Evolutionary conservation across 108 stramenopile genomes (phyloP), one percentile per base, ranked within the genome.

Genomic region (Pinguiococcus pyrenoidosus): DNA sequence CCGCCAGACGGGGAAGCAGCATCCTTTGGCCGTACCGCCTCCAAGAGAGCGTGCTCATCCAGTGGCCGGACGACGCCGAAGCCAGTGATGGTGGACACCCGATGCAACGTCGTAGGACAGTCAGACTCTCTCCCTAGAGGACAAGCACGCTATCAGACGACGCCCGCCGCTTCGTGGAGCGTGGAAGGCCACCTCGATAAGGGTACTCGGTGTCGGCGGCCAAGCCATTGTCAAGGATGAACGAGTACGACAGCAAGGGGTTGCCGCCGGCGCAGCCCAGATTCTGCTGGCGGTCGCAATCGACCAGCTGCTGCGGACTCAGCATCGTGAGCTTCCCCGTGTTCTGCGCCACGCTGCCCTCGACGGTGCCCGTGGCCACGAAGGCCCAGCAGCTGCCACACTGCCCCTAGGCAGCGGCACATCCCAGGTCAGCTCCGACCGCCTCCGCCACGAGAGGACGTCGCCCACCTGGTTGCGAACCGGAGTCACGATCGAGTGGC

Each of bases 341-440:
- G 24, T 22, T 44, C 1, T 28, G 22, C 24, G 23, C 23, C 12
- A 57, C n/a, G 18, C 46, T 20, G 22, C 43, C 44, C 32, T 57
- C 41, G 21, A 27, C 34, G 26, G 56, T 26, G 12, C 18, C 10
- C n/a, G 21, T 23, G 1, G 44, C 44, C 13, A 35, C 30, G 32
- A 57, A 57, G 2, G 56, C 44, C 56, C 56, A 57, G 46, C 56
- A 57, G 13, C 43, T 44, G 33, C 50, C 50, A 27, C 50, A 51
- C 5, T 18, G 4, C 5, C 50, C 50, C 32, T 51, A n/a, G n/a
- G n/a, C n/a, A n/a, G n/a, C n/a, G n/a, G n/a, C n/a, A n/a, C n/a
- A n/a, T n/a, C n/a, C n/a, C n/a, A n/a, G n/a, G n/a, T n/a, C n/a
- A n/a, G n/a, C n/a, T n/a, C n/a, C n/a, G n/a, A n/a, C n/a, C n/a